Base-by-base conservation (phyloP, 2,329 filamentous ascomycete genomes). In the Pestalotiopsis sp. region DNA sequence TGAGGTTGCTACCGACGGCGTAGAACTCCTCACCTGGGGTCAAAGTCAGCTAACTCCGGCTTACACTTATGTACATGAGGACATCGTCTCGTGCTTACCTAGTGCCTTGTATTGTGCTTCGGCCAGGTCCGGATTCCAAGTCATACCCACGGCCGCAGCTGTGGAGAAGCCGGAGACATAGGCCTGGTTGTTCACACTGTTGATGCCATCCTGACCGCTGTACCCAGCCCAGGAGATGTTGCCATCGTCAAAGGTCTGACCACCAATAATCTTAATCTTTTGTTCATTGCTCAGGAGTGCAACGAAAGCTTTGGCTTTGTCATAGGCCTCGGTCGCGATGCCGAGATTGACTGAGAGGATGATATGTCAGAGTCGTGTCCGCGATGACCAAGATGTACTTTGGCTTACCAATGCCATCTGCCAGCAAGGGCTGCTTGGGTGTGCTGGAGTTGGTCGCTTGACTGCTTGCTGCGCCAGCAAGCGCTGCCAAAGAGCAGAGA, bases 91-190 rank as follows among this genome's bases (percentile, higher is more conserved):
- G 17, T 73, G 68, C 5, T 69, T 49, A 2, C 71, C 72, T 14
- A 73, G 39, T 39, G 70, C 70, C 9, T 62, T 56, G 67, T 71
- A 73, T 36, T 73, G 71, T 12, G 63, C 63, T 31, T 64, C 66
- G 41, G 67, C 63, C 9, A 72, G 67, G 23, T 69, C 63, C 2
- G 69, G 70, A 60, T 73, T 67, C 72, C 72, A 73, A 6, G 71
- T 73, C 71, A 71, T 69, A 23, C 65, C 66, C 64, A 73, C 56
- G 20, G 72, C 72, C 20, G 68, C 68, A 23, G 70, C 64, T 23
- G 69, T 70, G 23, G 63, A 60, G 63, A 73, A 73, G 38, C 70
- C 71, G 13, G 72, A 73, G n/a, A 73, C 71, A n/a, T 64, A 66
- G 52, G 38, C 68, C 63, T 73, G 67, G 49, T 72, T 62, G 25